Evolutionary conservation across 495 filamentous ascomycete genomes (phyloP), one percentile per base, ranked within the genome.

Genomic region (Lindgomyces ingoldianus): DNA sequence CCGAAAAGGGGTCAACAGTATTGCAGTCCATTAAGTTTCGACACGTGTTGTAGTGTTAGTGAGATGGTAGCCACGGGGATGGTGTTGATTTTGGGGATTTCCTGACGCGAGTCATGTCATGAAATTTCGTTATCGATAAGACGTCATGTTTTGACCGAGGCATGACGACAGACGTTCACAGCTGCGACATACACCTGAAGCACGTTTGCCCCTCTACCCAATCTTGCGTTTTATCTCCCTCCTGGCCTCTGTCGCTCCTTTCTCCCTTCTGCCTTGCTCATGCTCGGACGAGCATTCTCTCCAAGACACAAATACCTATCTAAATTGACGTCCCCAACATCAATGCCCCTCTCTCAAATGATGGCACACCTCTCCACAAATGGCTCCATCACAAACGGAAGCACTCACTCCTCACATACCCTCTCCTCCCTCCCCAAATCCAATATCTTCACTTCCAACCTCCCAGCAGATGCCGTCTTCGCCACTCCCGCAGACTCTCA

Each of bases 391-490:
- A 73, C 74, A 52, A 59, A 57, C 54, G 61, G 59, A 42, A 64
- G 65, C 57, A 73, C 76, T 54, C 22, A 48, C 25, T 14, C 55
- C 33, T 36, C 52, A 11, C 55, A 69, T 3, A 74, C 90, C 25
- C 78, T 96, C 33, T 73, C 79, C 51, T 87, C 91, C 11, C 80
- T 98, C 39, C 90, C 90, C 24, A 97, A 96, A 75, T 89, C 91
- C 44, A 91, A 89, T 80, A 81, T 79, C 57, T 96, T 96, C 77
- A 96, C 90, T 3, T 85, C 83, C 4, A 87, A 83, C 26, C 83
- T 96, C 12, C 89, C 91, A 11, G 74, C 60, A 24, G 94, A 98
- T 74, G 79, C 87, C 25, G 74, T 81, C 12, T 96, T 91, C 74
- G 87, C 90, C 18, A 94, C 91, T 0, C 91, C 94, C 1, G 82